Base-by-base conservation (phyloP, 2,329 filamentous ascomycete species). In the Fusarium devonianum region DNA sequence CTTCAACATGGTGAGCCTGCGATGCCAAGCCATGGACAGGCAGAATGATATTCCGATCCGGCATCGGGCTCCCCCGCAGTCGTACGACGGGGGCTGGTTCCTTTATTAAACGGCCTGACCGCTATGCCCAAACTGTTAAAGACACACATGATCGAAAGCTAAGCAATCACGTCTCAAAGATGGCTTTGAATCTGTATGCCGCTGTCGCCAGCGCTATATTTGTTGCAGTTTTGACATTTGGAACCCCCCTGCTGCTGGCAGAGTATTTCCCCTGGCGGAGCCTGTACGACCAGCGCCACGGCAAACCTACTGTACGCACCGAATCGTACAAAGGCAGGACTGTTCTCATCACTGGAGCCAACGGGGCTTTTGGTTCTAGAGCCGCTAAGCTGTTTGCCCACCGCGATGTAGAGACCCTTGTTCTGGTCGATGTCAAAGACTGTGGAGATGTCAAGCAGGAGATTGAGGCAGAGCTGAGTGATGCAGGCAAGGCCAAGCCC, bases 191-290 rank as follows among this genome's bases (percentile, higher is more conserved):
- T 5, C 18, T 56, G 10, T 35, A 56, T 10, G 32, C 53, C 14
- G 58, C 53, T 14, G 34, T 21, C 5, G 46, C 35, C 2, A 49
- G 50, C 17, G 48, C 63, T 2, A 16, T 66, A 14, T 26, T 63
- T n/a, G 13, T 65, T 21, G 3, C 48, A 2, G 18, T 33, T 3
- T 29, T 72, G 14, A 69, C 63, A 0, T 69, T 53, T 28, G 69
- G 62, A 2, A 53, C 72, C 9, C 70, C 71, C 1, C 13, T 60
- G 18, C 63, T 73, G 33, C 23, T 72, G 9, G 63, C 54, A 3
- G 71, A 73, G 33, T 72, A 69, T 33, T 73, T 73, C 42, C 71
- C 71, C 0, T 72, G 65, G 59, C 63, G 60, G 43, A 65, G 59
- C 23, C 57, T 72, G 7, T 64, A 44, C 21, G 65, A 64, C 12